Evolutionary conservation across 495 filamentous ascomycete species (phyloP), one percentile per base, ranked within the genome.

Genomic region (Neurospora sp.): DNA sequence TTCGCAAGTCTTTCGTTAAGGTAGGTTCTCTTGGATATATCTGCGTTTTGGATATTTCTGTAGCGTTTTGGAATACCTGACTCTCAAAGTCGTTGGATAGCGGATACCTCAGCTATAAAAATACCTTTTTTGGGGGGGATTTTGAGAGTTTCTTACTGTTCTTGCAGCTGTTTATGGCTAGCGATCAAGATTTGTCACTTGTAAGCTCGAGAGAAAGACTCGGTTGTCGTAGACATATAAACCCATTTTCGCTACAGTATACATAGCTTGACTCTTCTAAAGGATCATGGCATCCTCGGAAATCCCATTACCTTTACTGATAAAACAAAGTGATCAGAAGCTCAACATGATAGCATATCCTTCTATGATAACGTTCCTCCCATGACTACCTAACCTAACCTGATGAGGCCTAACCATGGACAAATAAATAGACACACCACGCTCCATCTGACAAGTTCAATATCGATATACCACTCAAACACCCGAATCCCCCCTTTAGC

Each of bases 191-290:
- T 42, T 16, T 42, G 40, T 42, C 14, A 42, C 5, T 42, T 42
- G 16, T 16, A 42, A 42, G 40, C 40, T 7, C 3, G 40, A 42
- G 14, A 42, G 40, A 42, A 69, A 42, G 71, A 69, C 72, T 14
- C 27, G 16, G 66, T 37, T 40, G 11, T 69, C 69, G 20, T 44
- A 62, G 39, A 23, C 49, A 70, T 10, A 31, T 69, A 78, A 39
- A 72, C 71, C 73, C 78, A 78, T 73, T 77, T 75, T 42, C 12
- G 39, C 40, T 42, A 42, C 11, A 40, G 39, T 42, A 42, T 42
- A 42, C 40, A 42, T 18, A 42, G 40, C 40, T 42, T 18, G 40
- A 42, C 40, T 42, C 40, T 42, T 42, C 14, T 42, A 16, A 42
- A 35, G 35, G 35, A 35, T 35, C 4, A 0, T 35, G 4, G 35